Base-by-base conservation (phyloP, 2,329 filamentous ascomycete species). In the Harringtonia aguacate region DNA sequence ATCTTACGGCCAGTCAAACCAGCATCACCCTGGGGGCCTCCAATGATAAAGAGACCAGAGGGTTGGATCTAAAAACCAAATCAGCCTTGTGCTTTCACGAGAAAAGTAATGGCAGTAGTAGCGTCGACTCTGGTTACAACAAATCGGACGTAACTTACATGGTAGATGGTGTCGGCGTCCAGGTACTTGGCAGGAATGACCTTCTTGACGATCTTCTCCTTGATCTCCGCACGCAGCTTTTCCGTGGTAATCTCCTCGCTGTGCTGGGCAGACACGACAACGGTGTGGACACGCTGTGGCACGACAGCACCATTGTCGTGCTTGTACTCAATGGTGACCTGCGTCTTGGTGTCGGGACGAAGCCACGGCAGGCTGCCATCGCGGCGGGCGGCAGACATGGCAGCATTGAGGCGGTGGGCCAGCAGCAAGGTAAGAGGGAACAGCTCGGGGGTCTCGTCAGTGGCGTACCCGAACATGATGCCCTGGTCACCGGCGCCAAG, bases 381-480 rank as follows among this genome's bases (percentile, higher is more conserved):
- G 54, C 86, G 83, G 62, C 90, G 86, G 61, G 90, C 88, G 57
- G 81, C 76, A 53, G 81, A 85, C 89, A 98, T 94, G 67, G 87
- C 87, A 63, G 82, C 77, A 74, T 98, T 98, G 58, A 98, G 86
- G 77, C 89, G 88, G 81, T 98, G 92, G 61, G 92, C 84, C 62
- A 97, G 81, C 60, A 90, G 79, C 57, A 97, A 77, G 60, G 90
- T 97, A 61, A 98, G 76, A 55, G 92, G 92, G 65, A 97, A 86
- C 58, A 94, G 79, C 75, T 98, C 92, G 50, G 90, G 89, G 59
- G 92, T 97, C 79, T 98, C 92, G 62, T 98, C 92, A 60, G 92
- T 95, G 67, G 92, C 92, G 78, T 98, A 98, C 60, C 92, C 92
- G 70, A 98, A 98, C 92, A 98, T 98, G 77, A 98, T 95, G 77